These are phyloP conservation scores for Mariannaea elegans DNA, from an alignment of 2,329 filamentous ascomycete genomes.

Conservation along the genomic window DNA sequence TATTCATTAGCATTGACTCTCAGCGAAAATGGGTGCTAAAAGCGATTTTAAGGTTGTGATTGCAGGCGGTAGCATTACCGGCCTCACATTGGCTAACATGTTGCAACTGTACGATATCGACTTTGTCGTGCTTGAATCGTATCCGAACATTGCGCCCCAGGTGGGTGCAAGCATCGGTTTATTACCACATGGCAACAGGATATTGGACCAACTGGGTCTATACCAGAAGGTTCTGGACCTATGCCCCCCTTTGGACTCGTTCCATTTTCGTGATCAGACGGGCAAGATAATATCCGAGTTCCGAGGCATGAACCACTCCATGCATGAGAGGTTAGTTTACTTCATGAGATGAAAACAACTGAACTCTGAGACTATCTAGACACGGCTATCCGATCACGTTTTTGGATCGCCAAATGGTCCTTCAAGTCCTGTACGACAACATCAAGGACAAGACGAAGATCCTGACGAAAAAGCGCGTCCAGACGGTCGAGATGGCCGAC, in stretches of 20 bases:
- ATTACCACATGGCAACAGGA: constrained; percentile 51
- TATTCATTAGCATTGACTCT: no score
- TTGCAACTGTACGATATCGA: constrained; percentile 48
- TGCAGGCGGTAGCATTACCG: constrained; percentile 25
- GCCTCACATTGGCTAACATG: constrained; percentile 28
- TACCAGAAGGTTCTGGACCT: constrained; percentile 28
- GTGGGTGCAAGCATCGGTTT: constrained; percentile 59
- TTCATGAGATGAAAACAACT: no score
- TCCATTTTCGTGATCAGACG: constrained; percentile 12
- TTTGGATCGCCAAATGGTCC: constrained; percentile 47
- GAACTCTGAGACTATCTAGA: constrained; percentile 17
- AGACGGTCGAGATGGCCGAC: neutral
- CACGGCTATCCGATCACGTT: constrained; percentile 46
- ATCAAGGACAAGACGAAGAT: constrained; percentile 41
- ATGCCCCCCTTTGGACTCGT: constrained; percentile 14
- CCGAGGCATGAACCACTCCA: constrained; percentile 12
- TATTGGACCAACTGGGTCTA: constrained; percentile 58
- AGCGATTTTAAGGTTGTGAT: constrained; percentile 23
- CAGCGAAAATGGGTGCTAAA: constrained; percentile 13
- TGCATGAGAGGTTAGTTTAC: constrained; percentile 4
- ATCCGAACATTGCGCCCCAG: constrained; percentile 52
- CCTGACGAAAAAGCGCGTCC: constrained; percentile 27
- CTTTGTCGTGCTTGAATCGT: constrained; percentile 58
- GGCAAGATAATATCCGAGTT: constrained; percentile 11
- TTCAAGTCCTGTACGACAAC: constrained; percentile 46